These are phyloP conservation scores for Pythium guiyangense DNA, from an alignment of 352 stramenopile genomes.

Conservation along the genomic window DNA sequence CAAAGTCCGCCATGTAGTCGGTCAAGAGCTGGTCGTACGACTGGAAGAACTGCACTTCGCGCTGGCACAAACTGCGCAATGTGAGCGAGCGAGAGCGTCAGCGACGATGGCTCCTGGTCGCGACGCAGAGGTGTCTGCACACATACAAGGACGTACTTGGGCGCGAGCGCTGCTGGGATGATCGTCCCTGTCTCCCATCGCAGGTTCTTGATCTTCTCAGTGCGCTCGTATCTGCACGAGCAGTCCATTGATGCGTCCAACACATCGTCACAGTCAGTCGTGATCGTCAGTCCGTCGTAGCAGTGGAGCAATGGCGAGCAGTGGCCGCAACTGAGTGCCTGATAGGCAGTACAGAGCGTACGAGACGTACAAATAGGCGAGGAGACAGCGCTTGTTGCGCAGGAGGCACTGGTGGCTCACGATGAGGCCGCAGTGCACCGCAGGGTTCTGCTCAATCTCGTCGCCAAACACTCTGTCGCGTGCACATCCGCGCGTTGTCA, in stretches of 20 bases:
- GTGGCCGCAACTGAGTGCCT: too few species aligned
- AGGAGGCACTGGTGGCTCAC: conserved; percentile 87
- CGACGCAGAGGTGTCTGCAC: too few species aligned
- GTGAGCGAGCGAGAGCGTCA: conserved; percentile 15
- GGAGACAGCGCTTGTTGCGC: conserved; percentile 87
- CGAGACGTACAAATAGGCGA: conserved; percentile 77
- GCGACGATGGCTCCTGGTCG: too few species aligned
- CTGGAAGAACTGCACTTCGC: conserved; percentile 89
- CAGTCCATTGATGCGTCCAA: too few species aligned
- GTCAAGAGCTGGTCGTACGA: conserved; percentile 89
- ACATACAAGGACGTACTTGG: conserved; percentile 34
- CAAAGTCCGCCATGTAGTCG: conserved; percentile 87
- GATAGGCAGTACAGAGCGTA: too few species aligned
- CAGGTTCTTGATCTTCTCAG: conserved; percentile 87
- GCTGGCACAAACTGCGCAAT: conserved; percentile 73
- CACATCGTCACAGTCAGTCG: too few species aligned
- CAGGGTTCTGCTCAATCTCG: conserved; percentile 51
- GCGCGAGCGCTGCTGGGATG: conserved; percentile 65
- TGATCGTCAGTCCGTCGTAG: too few species aligned
- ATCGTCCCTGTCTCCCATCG: conserved; percentile 89
- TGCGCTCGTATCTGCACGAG: conserved; percentile 45
- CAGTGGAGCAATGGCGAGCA: too few species aligned
- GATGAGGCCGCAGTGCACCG: conserved; percentile 74
- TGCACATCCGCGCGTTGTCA: too few species aligned
- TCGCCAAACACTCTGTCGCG: conserved; percentile 59